Evolutionary conservation across 2,329 filamentous ascomycete species (phyloP).

Genomic region (Iodosphaeria phyllophila): DNA sequence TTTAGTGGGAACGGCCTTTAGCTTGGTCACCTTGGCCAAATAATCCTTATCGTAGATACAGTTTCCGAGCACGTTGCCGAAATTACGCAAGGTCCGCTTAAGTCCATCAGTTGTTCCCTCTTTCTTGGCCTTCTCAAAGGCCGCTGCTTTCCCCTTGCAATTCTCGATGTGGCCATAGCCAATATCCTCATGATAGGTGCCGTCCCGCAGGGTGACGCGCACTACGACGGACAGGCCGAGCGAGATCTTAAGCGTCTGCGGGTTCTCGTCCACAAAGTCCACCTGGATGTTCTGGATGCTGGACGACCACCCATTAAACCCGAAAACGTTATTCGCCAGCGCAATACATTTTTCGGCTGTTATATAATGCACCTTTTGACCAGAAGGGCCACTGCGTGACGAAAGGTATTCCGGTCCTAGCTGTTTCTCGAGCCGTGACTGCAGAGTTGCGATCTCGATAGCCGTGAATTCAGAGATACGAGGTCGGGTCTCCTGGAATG

Average conservation of each 20-base stretch:
- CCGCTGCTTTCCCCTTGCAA: conserved; percentile 81
- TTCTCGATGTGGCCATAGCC: conserved; percentile 97
- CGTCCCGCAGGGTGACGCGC: conserved; percentile 75
- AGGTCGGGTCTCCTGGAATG: conserved; percentile 56
- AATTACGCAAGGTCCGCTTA: conserved; percentile 76
- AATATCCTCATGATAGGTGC: conserved; percentile 94
- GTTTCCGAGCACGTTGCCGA: conserved; percentile 94
- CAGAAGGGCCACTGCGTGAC: conserved; percentile 62
- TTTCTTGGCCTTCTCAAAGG: conserved; percentile 98
- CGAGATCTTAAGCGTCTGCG: conserved; percentile 58
- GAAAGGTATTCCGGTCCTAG: conserved; percentile 94
- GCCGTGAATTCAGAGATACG: conserved; percentile 69
- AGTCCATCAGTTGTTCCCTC: conserved; percentile 89
- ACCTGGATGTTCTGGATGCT: conserved; percentile 90
- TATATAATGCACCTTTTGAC: conserved; percentile 79
- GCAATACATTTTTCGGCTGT: conserved; percentile 94
- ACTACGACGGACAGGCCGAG: conserved; percentile 82
- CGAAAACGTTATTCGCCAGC: conserved; percentile 19
- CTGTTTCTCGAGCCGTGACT: conserved; percentile 75
- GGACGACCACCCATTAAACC: conserved; percentile 53
- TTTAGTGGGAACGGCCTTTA: conserved; percentile 62
- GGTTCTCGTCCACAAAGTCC: conserved; percentile 83
- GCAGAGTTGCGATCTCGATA: conserved; percentile 74
- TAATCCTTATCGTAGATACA: conserved; percentile 97
- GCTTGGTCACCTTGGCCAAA: conserved; percentile 69